A percentile compares a stretch with the other conserved stretches of the same genome.
Conservation (phyloP, 106 monocot genomes). For the Dioscorea alata region DNA sequence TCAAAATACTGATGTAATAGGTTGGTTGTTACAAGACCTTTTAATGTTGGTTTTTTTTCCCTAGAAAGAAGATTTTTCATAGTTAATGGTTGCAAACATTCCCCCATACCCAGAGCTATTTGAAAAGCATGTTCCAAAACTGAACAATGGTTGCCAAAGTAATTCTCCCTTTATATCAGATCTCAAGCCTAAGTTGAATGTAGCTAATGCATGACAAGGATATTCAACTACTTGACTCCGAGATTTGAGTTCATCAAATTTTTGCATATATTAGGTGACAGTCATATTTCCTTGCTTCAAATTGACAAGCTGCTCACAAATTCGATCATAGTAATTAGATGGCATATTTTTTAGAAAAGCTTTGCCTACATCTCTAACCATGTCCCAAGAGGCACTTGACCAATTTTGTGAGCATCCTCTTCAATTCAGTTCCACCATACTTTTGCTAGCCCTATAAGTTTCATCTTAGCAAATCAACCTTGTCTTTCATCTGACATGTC, state of each 20-base stretch:
- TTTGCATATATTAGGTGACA: background rate
- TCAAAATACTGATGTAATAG: no score
- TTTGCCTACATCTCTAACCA: background rate
- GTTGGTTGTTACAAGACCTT: no score
- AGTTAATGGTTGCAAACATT: background rate
- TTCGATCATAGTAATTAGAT: background rate
- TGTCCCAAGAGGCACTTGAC: background rate
- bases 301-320: background rate
- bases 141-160: background rate
- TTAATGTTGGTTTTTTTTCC: no score
- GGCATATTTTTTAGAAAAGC: background rate
- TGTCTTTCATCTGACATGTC: background rate
- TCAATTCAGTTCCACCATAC: background rate
- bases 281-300: background rate
- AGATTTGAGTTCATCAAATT: slow-evolving; percentile 1
- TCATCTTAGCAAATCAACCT: background rate
- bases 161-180: background rate
- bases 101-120: background rate
- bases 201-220: background rate
- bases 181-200: background rate
- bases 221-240: background rate
- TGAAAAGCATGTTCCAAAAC: background rate
- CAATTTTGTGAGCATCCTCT: background rate
- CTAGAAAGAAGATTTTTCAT: background rate
- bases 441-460: background rate